These are phyloP conservation scores for Leptosphaerulina australis DNA, from an alignment of 2,329 filamentous ascomycete species.

Conservation along the genomic window DNA sequence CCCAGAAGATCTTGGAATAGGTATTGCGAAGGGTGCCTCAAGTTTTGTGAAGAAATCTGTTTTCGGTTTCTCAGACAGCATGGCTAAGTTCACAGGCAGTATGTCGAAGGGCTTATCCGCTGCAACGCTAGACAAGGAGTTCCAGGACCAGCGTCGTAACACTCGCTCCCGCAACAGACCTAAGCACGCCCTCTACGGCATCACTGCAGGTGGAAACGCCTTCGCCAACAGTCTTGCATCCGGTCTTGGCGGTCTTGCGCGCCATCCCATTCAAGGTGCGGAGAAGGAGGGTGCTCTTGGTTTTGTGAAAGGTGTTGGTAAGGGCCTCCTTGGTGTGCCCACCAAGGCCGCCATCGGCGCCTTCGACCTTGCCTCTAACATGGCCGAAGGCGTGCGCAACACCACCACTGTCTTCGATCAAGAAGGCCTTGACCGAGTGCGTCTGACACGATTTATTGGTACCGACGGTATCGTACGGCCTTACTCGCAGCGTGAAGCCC, in stretches of 20 bases:
- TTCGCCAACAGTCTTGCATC: constrained; percentile 91
- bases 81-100: constrained; percentile 96
- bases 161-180: constrained; percentile 90
- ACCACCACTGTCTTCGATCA: constrained; percentile 98
- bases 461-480: constrained; percentile 92
- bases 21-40: constrained; percentile 94
- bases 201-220: constrained; percentile 93
- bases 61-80: constrained; percentile 94
- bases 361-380: constrained; percentile 94
- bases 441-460: constrained; percentile 90
- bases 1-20: constrained; percentile 91
- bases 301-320: constrained; percentile 97
- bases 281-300: constrained; percentile 93
- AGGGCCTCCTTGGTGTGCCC: constrained; percentile 89
- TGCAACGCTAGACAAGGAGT: constrained; percentile 96
- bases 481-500: constrained; percentile 90
- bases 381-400: constrained; percentile 96
- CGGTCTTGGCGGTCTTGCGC: constrained; percentile 88
- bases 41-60: constrained; percentile 99
- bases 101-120: constrained; percentile 96
- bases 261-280: constrained; percentile 92
- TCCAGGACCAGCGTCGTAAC: constrained; percentile 94
- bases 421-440: constrained; percentile 89
- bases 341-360: constrained; percentile 97
- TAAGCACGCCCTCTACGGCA: constrained; percentile 95